Evolutionary conservation across 139 green algal genomes (phyloP).

Genomic region (Parachlorella kessleri): DNA sequence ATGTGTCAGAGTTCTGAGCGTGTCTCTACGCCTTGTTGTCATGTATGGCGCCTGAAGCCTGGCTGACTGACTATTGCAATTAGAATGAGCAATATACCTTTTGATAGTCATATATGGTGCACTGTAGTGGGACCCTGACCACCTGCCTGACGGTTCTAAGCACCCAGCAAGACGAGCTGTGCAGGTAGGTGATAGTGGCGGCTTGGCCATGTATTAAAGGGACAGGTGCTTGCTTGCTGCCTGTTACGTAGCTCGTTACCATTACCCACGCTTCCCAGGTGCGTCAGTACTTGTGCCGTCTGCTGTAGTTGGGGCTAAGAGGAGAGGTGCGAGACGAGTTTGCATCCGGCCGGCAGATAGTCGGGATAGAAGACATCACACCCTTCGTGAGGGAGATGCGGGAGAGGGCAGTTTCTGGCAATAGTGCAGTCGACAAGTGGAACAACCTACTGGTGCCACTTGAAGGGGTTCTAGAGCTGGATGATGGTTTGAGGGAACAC

Average conservation of each 20-base stretch:
- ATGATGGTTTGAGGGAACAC: background rate
- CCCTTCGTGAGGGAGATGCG: background rate
- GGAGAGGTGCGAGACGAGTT: background rate
- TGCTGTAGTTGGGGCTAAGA: background rate
- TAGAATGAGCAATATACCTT: too few relatives aligned
- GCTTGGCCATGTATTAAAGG: background rate
- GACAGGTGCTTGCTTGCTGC: too few relatives aligned
- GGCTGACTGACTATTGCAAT: too few relatives aligned
- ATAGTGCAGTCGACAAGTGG: background rate
- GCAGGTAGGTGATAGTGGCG: background rate
- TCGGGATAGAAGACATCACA: background rate
- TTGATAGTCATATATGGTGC: too few relatives aligned
- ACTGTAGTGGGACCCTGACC: conserved; percentile 6
- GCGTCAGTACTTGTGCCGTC: too few relatives aligned
- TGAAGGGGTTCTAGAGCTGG: background rate
- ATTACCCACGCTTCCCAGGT: too few relatives aligned
- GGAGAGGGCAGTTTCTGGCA: background rate
- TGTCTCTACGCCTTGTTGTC: too few relatives aligned
- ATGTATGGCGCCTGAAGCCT: too few relatives aligned
- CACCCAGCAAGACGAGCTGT: background rate
- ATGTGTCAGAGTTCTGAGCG: too few relatives aligned
- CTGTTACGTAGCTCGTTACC: too few relatives aligned
- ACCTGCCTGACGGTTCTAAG: background rate
- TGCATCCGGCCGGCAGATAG: background rate
- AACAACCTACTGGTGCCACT: background rate